Conservation (phyloP, 345 rosid genomes). For the Euphorbia lathyris region DNA sequence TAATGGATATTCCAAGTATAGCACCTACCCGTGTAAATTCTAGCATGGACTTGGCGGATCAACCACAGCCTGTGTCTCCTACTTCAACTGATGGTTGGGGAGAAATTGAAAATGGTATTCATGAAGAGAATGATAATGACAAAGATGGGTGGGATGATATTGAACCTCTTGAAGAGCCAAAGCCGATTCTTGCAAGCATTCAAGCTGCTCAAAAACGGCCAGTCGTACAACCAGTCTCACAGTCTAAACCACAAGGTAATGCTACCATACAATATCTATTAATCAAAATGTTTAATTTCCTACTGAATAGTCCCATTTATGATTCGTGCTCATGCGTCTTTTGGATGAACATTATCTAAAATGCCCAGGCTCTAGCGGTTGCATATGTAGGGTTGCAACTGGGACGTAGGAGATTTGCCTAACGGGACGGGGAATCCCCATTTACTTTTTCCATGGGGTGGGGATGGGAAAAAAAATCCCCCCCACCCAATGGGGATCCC, state of each 20-base stretch:
- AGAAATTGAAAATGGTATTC: constrained; percentile 78
- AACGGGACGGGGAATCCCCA: no score
- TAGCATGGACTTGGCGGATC: constrained; percentile 67
- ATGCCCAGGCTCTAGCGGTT: no score
- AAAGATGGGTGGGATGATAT: constrained; percentile 98
- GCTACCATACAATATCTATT: background rate
- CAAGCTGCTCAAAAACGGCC: constrained; percentile 96
- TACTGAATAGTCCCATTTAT: background rate
- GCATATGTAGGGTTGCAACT: no score
- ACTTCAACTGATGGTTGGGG: constrained; percentile 99
- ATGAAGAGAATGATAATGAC: constrained; percentile 67
- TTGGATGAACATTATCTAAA: no score
- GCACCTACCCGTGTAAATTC: constrained; percentile 54
- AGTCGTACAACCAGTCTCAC: constrained; percentile 51
- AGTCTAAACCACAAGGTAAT: constrained; percentile 69
- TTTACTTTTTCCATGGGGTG: no score
- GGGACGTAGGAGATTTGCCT: no score
- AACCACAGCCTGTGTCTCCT: constrained; percentile 71
- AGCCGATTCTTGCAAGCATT: constrained; percentile 73
- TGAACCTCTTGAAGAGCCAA: constrained; percentile 86
- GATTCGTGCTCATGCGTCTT: background rate
- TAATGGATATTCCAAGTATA: constrained; percentile 47
- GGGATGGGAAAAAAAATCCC: no score
- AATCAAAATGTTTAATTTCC: background rate
- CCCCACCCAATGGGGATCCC: no score